A percentile compares a stretch with the other conserved stretches of the same genome.
Conservation (phyloP, 306 rosid species). For the Cucurbita maxima region DNA sequence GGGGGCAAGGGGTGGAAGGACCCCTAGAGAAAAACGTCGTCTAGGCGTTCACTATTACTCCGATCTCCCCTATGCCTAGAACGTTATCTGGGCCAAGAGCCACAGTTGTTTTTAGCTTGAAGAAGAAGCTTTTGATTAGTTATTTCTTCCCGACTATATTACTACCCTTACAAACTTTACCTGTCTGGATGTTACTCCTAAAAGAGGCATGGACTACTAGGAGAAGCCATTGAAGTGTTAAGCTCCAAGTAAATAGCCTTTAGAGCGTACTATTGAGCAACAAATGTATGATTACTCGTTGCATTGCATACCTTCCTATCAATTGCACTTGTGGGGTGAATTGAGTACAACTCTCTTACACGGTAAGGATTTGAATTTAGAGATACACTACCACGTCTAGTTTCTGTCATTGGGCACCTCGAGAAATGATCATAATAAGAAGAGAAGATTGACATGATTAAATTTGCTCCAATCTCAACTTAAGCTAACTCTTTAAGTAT, state of each 20-base stretch:
- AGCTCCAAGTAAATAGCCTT: neutral
- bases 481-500: neutral
- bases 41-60: neutral
- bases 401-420: neutral
- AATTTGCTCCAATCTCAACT: neutral
- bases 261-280: neutral
- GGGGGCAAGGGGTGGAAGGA: too few relatives aligned
- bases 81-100: neutral
- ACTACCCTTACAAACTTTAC: neutral
- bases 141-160: neutral
- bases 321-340: neutral
- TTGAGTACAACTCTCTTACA: neutral
- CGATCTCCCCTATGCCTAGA: neutral
- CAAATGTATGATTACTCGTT: neutral
- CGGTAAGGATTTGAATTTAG: neutral
- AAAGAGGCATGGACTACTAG: neutral
- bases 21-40: neutral
- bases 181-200: neutral
- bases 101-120: neutral
- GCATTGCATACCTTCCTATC: neutral
- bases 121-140: neutral
- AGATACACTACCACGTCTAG: neutral
- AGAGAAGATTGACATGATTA: neutral
- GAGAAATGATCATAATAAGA: neutral
- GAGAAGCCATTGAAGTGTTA: neutral